Evolutionary conservation across 345 rosid species (phyloP), one percentile per base, ranked within the genome.

Genomic region (Cardamine chenopodiifolia): DNA sequence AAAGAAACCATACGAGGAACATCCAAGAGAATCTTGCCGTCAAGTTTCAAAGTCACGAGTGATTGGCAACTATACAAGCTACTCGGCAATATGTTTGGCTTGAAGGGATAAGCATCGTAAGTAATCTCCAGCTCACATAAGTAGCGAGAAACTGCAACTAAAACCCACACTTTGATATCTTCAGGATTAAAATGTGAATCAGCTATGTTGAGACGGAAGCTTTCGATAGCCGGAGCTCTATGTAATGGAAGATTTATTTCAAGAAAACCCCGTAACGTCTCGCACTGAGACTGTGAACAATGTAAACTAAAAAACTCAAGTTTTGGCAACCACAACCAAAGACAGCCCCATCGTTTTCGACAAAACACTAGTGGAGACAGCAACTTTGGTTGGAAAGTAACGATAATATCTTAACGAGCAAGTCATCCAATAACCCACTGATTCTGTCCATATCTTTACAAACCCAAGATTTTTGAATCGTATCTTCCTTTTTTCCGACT

Each of bases 1-100:
- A 70, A 20, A 70, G 12, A 44, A 14, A 45, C 74, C n/a, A 4
- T 45, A 0, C 14, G 11, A 31, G 74, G 74, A 57, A 70, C 74
- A 45, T 70, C 66, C 56, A 69, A 23, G 0, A 28, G 25, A 26
- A 69, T 42, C 1, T 3, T 2, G 0, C 63, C 31, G 0, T 11
- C 45, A 17, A 55, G 73, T 25, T 26, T 55, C 19, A 68, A 18
- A 55, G 73, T 1, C 7, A 29, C 31, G 7, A 29, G 31, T 29
- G 73, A 55, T 17, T 40, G 29, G 54, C 63, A 28, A 3, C 44
- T 57, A 20, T 58, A 70, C 66, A 58, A 58, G 11, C 47, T 57
- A 20, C 66, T 70, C 2, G 74, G 74, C 55, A 69, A 26, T 28
- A 42, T 6, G 17, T 42, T 25, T 22, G 55, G 28, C 18, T 14